These are phyloP conservation scores for Stellera chamaejasme DNA, from an alignment of 345 rosid species.

Conservation along the genomic window DNA sequence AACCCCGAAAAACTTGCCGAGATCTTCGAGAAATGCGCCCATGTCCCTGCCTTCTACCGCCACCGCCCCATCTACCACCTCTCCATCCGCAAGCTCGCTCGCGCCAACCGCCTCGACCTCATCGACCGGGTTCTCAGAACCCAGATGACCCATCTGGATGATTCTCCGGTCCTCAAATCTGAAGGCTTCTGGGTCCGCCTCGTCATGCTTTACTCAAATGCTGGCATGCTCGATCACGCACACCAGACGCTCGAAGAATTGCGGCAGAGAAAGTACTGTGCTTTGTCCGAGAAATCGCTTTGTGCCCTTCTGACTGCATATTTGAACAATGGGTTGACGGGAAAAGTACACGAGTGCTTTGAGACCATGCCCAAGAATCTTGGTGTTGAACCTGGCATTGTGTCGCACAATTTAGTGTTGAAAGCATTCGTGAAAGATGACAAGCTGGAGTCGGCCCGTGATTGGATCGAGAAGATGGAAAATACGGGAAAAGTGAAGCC, in stretches of 20 bases:
- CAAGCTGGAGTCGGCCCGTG: conserved; percentile 12
- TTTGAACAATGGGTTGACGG: conserved; percentile 15
- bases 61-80: conserved; percentile 26
- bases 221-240: conserved; percentile 25
- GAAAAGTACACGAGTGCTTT: conserved; percentile 12
- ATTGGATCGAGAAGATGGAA: conserved; percentile 26
- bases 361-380: conserved; percentile 14
- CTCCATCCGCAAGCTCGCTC: conserved; percentile 28
- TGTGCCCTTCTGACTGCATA: conserved; percentile 21
- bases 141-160: conserved; percentile 1
- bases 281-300: conserved; percentile 21
- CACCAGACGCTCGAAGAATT: conserved; percentile 10
- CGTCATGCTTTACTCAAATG: conserved; percentile 24
- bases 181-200: conserved; percentile 34
- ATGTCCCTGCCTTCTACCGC: conserved; percentile 25
- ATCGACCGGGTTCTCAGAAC: conserved; percentile 16
- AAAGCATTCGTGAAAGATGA: conserved; percentile 18
- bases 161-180: conserved; percentile 10
- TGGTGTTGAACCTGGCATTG: conserved; percentile 14
- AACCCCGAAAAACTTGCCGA: conserved; percentile 24
- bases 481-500: conserved; percentile 9
- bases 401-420: conserved; percentile 21
- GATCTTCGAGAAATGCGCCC: conserved; percentile 18
- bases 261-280: conserved; percentile 9
- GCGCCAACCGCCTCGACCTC: conserved; percentile 25